Base-by-base conservation (phyloP, 2,329 filamentous ascomycete genomes). In the Periglandula ipomoeae region DNA sequence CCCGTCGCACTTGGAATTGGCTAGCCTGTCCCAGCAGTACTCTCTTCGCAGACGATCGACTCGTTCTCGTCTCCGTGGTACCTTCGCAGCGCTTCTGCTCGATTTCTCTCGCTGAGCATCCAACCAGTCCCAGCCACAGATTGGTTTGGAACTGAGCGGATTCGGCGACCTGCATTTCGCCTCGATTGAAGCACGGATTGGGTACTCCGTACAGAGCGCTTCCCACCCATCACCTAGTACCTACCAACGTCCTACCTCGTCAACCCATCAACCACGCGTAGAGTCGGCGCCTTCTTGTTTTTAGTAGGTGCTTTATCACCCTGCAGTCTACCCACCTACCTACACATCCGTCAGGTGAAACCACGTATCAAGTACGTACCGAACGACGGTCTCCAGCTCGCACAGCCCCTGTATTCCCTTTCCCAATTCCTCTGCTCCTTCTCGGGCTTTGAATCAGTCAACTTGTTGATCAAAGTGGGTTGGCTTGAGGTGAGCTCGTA, bases 401-500 rank as follows among this genome's bases (percentile, higher is more conserved):
- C 15, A 15, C 30, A 11, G 30, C 30, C 11, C 30, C 30, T 32
- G 30, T 32, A 15, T 32, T 2, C 11, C 30, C 11, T 3, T 20
- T 38, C 17, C 19, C 35, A 6, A 34, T 19, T 19, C n/a, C 19
- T 38, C n/a, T 38, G 19, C 19, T 40, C 11, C 5, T 15, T 40
- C 34, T 22, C 15, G 20, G 19, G 10, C 27, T 32, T 13, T 32
- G 22, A 22, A n/a, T 40, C 38, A n/a, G 11, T 4, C 7, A 17
- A 35, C 5, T 43, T 45, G 17, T 42, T 35, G 30, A 15, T 35
- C 35, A 40, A 34, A 20, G 38, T 47, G 38, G 37, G 30, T 41
- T 47, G 20, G 39, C n/a, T 44, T 17, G n/a, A n/a, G 30, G 30
- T 15, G 30, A 32, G 40, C 30, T 41, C 20, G 44, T 50, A 41